These are phyloP conservation scores for Panaeolus papilionaceus DNA, from an alignment of 768 basidiomycete genomes.

Conservation along the genomic window DNA sequence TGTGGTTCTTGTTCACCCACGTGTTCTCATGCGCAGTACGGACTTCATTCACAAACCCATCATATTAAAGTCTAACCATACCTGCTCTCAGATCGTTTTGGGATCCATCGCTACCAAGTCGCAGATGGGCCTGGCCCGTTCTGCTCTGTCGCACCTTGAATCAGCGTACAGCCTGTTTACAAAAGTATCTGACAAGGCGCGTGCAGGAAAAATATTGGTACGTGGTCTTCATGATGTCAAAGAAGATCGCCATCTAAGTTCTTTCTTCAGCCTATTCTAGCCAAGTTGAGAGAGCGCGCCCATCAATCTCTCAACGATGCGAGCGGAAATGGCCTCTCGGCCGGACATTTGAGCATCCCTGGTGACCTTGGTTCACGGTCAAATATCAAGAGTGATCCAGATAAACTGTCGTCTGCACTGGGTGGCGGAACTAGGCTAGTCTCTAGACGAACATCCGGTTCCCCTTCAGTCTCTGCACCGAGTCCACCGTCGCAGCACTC, in stretches of 20 bases:
- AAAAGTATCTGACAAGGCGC: constrained; percentile 55
- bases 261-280: constrained; percentile 59
- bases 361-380: constrained; percentile 21
- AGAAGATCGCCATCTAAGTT: constrained; percentile 2
- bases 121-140: constrained; percentile 66
- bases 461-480: constrained; percentile 50
- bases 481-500: constrained; percentile 52
- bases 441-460: constrained; percentile 52
- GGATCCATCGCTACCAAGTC: constrained; percentile 73
- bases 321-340: constrained; percentile 19
- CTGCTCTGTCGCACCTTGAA: constrained; percentile 72
- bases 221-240: constrained; percentile 29
- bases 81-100: constrained; percentile 59
- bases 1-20: constrained; percentile 78
- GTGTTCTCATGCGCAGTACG: constrained; percentile 75
- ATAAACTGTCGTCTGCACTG: constrained; percentile 61
- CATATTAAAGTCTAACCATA: neutral
- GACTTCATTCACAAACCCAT: constrained; percentile 17
- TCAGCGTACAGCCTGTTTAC: constrained; percentile 64
- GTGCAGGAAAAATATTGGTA: constrained; percentile 66
- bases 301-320: constrained; percentile 34
- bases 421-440: constrained; percentile 72
- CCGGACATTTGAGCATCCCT: constrained; percentile 16
- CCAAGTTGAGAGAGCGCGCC: constrained; percentile 61
- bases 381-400: constrained; percentile 62